Evolutionary conservation across 768 basidiomycete species (phyloP).

Genomic region (Rubroboletus satanas): DNA sequence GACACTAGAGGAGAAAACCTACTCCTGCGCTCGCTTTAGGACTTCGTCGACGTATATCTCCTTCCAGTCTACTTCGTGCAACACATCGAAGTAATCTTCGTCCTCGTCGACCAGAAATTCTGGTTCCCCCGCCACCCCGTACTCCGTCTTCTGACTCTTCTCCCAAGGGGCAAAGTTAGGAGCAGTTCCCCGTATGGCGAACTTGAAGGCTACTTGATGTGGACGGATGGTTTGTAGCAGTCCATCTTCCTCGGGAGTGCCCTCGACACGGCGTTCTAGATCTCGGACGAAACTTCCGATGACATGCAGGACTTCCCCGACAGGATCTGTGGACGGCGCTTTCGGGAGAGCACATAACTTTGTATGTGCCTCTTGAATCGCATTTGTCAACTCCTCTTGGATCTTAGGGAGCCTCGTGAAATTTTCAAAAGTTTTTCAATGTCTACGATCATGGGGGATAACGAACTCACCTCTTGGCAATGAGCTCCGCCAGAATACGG

Average conservation of each 20-base stretch:
- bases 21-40: conserved; percentile 44
- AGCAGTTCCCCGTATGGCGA: conserved; percentile 47
- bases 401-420: conserved; percentile 55
- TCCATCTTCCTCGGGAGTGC: conserved; percentile 49
- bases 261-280: conserved; percentile 45
- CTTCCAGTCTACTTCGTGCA: neutral
- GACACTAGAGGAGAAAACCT: conserved; percentile 16
- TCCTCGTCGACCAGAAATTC: conserved; percentile 38
- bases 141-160: too few species aligned
- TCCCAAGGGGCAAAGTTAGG: conserved; percentile 57
- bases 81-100: too few species aligned
- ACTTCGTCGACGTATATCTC: conserved; percentile 54
- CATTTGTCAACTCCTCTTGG: conserved; percentile 50
- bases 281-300: conserved; percentile 47
- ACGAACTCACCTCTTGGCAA: conserved; percentile 50
- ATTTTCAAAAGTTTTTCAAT: neutral
- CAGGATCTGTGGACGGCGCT: conserved; percentile 52
- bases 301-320: conserved; percentile 51
- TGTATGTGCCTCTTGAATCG: conserved; percentile 39
- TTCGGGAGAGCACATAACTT: conserved; percentile 38
- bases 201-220: conserved; percentile 44
- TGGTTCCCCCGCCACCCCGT: too few species aligned
- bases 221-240: conserved; percentile 55
- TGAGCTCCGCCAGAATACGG: conserved; percentile 56
- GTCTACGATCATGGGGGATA: neutral